phyloP scores from a whole-genome alignment of 768 basidiomycete species.

The Mycena alexandri region DNA sequence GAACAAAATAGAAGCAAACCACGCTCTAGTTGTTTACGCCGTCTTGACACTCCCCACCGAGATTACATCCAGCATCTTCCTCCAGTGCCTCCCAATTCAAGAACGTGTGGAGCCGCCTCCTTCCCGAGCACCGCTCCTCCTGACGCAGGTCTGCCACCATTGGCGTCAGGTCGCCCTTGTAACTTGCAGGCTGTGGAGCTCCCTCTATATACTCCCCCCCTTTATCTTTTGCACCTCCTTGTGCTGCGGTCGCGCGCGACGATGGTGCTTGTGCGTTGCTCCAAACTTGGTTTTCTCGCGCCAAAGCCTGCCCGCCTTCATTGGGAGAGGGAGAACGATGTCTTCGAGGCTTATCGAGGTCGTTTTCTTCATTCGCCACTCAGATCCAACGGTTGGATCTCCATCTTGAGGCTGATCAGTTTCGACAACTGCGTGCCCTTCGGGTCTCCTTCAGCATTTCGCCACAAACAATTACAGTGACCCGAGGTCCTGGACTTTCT shows the following conservation, averaged over 20 bases:
- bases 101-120: background rate
- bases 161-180: background rate
- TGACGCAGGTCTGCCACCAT: background rate
- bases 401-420: background rate
- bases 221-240: background rate
- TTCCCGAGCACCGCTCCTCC: background rate
- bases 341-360: background rate
- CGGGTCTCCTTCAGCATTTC: constrained; percentile 1
- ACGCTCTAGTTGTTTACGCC: background rate
- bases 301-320: background rate
- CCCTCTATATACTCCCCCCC: background rate
- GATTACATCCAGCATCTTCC: constrained; percentile 1
- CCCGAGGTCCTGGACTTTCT: background rate
- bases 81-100: constrained; percentile 3
- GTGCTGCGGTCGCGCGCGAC: background rate
- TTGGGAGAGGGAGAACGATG: background rate
- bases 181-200: constrained; percentile 5
- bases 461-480: background rate
- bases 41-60: constrained; percentile 7
- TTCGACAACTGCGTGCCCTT: background rate
- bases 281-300: constrained; percentile 13
- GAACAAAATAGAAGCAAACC: background rate
- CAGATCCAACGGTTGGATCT: constrained; percentile 19
- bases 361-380: background rate
- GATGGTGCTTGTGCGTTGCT: background rate